Conservation (phyloP, 768 basidiomycete genomes). For the Boletus vermiculosoides region DNA sequence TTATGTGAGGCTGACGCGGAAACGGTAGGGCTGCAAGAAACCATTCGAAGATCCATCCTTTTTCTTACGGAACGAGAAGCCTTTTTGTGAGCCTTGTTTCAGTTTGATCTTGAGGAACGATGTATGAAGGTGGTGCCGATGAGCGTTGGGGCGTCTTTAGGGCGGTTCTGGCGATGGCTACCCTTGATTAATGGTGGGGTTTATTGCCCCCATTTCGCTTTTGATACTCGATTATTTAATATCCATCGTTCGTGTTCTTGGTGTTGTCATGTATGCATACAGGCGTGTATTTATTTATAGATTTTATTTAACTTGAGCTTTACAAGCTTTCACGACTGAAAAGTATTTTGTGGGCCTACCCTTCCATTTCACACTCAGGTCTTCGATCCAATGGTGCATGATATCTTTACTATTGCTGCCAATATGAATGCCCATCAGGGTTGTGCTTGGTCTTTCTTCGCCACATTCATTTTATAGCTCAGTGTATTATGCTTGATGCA, state of each 20-base stretch:
- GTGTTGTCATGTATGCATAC: constrained; percentile 13
- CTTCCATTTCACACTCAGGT: not conserved
- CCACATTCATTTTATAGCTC: too few relatives aligned
- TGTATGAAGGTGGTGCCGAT: constrained; percentile 37
- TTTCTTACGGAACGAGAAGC: constrained; percentile 78
- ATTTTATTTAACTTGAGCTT: constrained; percentile 2
- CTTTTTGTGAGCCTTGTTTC: constrained; percentile 88
- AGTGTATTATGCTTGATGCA: too few relatives aligned
- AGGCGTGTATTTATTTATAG: constrained; percentile 24
- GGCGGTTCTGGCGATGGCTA: not conserved
- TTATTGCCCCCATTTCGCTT: constrained; percentile 3
- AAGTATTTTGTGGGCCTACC: not conserved
- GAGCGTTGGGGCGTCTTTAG: not conserved
- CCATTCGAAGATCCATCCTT: constrained; percentile 88
- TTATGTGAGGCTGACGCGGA: constrained; percentile 4
- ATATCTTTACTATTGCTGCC: too few relatives aligned
- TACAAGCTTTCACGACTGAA: not conserved
- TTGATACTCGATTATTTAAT: constrained; percentile 9
- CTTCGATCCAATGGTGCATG: too few relatives aligned
- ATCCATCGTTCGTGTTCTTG: constrained; percentile 8
- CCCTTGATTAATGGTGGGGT: constrained; percentile 4
- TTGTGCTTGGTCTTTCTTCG: too few relatives aligned
- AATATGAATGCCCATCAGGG: too few relatives aligned
- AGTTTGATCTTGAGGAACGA: constrained; percentile 81
- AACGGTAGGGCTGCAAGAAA: constrained; percentile 62